phyloP scores from a whole-genome alignment of 164 flowering plant genomes.

The Liquidambar formosana region DNA sequence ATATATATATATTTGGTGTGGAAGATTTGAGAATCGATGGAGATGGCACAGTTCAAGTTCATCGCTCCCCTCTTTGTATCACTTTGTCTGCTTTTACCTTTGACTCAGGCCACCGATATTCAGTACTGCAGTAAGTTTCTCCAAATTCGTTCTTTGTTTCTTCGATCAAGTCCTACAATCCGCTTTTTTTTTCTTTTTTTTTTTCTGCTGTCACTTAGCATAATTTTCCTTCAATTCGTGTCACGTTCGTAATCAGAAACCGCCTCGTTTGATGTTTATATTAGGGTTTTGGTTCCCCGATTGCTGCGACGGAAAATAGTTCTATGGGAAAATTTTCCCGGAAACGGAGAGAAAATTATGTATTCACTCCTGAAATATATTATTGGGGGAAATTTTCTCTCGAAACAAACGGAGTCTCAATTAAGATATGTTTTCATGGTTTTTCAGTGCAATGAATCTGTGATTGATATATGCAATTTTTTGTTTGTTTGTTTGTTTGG shows the following conservation, averaged over 20 bases:
- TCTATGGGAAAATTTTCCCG: no score
- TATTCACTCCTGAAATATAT: no score
- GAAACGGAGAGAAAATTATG: no score
- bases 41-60: constrained; percentile 19
- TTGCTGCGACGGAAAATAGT: no score
- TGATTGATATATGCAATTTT: background rate
- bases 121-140: constrained; percentile 45
- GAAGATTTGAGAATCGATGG: constrained; percentile 10
- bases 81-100: constrained; percentile 21
- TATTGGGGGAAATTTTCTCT: background rate
- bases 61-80: constrained; percentile 19
- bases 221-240: no score
- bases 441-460: background rate
- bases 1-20: background rate
- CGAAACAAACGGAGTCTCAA: background rate
- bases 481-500: background rate
- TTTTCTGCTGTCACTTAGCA: no score
- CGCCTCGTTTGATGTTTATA: no score
- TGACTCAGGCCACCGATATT: constrained; percentile 31
- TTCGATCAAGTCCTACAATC: no score
- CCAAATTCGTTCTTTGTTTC: background rate
- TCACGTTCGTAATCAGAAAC: no score
- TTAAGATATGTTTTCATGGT: background rate
- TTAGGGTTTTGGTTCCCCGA: no score
- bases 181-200: no score